phyloP scores from a whole-genome alignment of 2,329 filamentous ascomycete species.

The Nectriaceae sp. region DNA sequence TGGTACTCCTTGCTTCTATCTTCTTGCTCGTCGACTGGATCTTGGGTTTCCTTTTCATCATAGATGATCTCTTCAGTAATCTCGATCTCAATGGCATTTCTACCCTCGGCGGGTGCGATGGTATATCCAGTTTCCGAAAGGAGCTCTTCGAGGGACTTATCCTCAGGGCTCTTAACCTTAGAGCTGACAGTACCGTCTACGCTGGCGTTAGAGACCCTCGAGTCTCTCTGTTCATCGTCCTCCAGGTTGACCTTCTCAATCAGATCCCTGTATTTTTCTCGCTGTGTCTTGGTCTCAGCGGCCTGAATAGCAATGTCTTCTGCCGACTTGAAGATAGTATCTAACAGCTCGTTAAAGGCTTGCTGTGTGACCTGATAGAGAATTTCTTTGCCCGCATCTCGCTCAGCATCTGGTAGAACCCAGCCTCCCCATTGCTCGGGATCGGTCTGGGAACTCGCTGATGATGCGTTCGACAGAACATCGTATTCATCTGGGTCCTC shows the following conservation, averaged over 20 bases:
- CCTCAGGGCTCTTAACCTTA: slow-evolving; percentile 16
- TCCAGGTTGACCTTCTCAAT: slow-evolving; percentile 43
- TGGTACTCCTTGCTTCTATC: slow-evolving; percentile 29
- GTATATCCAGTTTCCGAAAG: slow-evolving; percentile 48
- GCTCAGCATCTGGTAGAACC: slow-evolving; percentile 77
- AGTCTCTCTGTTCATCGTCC: slow-evolving; percentile 29
- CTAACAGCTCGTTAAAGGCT: slow-evolving; percentile 86
- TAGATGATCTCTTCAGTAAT: slow-evolving; percentile 24
- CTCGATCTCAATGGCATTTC: slow-evolving; percentile 37
- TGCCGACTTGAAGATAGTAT: slow-evolving; percentile 78
- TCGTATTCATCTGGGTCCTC: slow-evolving; percentile 72
- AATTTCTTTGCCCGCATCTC: slow-evolving; percentile 83
- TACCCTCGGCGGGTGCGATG: slow-evolving; percentile 34
- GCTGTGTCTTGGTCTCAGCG: slow-evolving; percentile 61
- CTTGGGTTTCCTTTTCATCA: slow-evolving; percentile 18
- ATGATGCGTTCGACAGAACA: slow-evolving; percentile 69
- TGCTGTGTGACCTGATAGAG: slow-evolving; percentile 91
- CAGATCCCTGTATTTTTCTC: slow-evolving; percentile 56
- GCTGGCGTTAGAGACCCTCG: not conserved
- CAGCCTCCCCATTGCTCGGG: slow-evolving; percentile 77
- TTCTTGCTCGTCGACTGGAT: slow-evolving; percentile 13
- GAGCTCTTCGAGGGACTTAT: slow-evolving; percentile 38
- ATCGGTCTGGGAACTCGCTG: slow-evolving; percentile 70
- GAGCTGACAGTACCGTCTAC: slow-evolving; percentile 6
- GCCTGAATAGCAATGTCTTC: slow-evolving; percentile 76